Conservation (phyloP, 2,329 filamentous ascomycete genomes). For the Botrytis porri region DNA sequence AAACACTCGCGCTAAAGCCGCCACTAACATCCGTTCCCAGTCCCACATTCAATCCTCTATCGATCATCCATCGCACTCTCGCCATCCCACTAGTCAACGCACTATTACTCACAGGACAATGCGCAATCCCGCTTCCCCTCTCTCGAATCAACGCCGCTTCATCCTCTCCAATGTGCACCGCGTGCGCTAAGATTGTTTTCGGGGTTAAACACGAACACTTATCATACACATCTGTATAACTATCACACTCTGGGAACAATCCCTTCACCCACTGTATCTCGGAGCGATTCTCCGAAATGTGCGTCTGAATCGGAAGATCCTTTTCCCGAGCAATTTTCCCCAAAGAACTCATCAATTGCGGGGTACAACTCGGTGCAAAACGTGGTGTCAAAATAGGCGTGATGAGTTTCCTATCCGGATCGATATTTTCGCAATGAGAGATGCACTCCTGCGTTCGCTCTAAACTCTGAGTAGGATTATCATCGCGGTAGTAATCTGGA, state of each 20-base stretch:
- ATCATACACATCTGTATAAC: slow-evolving; percentile 81
- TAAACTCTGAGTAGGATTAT: slow-evolving; percentile 56
- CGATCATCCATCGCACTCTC: slow-evolving; percentile 69
- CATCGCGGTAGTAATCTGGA: slow-evolving; percentile 78
- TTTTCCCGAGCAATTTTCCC: slow-evolving; percentile 62
- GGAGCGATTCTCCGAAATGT: slow-evolving; percentile 77
- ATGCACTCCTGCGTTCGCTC: slow-evolving; percentile 58
- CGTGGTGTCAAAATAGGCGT: slow-evolving; percentile 75
- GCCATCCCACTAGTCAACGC: slow-evolving; percentile 77
- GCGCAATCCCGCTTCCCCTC: slow-evolving; percentile 65
- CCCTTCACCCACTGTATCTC: slow-evolving; percentile 70
- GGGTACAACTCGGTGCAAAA: slow-evolving; percentile 63
- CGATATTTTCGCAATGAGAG: slow-evolving; percentile 62
- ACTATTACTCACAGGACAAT: slow-evolving; percentile 86
- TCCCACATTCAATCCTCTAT: slow-evolving; percentile 73
- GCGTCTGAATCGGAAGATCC: slow-evolving; percentile 75
- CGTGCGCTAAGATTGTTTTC: slow-evolving; percentile 82
- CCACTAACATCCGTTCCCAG: slow-evolving; percentile 90
- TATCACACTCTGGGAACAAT: slow-evolving; percentile 61
- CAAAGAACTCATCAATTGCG: slow-evolving; percentile 59
- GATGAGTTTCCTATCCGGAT: slow-evolving; percentile 63
- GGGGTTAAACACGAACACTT: slow-evolving; percentile 62
- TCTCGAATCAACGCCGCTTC: slow-evolving; percentile 58
- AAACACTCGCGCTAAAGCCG: slow-evolving; percentile 76
- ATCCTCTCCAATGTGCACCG: slow-evolving; percentile 67